These are phyloP conservation scores for Trypanosoma lewisi DNA, from an alignment of 208 protist genomes.

Conservation along the genomic window DNA sequence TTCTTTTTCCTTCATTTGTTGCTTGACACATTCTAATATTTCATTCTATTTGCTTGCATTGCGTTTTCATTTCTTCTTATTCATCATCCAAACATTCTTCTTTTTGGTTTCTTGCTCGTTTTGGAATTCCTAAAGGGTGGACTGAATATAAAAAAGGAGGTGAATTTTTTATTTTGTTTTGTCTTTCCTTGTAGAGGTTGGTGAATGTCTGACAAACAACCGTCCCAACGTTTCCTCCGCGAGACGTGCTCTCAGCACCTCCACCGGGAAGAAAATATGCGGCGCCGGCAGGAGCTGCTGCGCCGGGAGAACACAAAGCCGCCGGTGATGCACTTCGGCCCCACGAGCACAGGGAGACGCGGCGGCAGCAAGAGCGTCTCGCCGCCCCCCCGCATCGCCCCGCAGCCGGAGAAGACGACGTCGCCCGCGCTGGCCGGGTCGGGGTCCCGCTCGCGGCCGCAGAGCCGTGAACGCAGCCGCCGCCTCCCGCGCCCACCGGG, in stretches of 20 bases:
- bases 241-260: conserved; percentile 73
- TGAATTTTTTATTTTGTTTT: conserved; percentile 1
- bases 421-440: neutral
- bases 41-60: neutral
- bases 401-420: neutral
- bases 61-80: neutral
- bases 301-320: conserved; percentile 41
- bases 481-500: neutral
- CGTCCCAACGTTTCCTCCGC: conserved; percentile 42
- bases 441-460: conserved; percentile 7
- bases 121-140: too few relatives aligned
- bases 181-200: neutral
- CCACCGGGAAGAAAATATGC: conserved; percentile 62
- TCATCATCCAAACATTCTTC: neutral
- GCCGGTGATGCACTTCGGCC: conserved; percentile 67
- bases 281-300: conserved; percentile 49
- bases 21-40: neutral
- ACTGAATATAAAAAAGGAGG: neutral
- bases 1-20: neutral
- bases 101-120: neutral
- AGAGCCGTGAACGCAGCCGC: conserved; percentile 20
- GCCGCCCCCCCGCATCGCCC: neutral
- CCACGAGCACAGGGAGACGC: conserved; percentile 4
- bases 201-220: conserved; percentile 16
- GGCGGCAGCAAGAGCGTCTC: conserved; percentile 15